Evolutionary conservation across 176 grass and related monocot genomes (phyloP).

Genomic region (Ensete ventricosum): DNA sequence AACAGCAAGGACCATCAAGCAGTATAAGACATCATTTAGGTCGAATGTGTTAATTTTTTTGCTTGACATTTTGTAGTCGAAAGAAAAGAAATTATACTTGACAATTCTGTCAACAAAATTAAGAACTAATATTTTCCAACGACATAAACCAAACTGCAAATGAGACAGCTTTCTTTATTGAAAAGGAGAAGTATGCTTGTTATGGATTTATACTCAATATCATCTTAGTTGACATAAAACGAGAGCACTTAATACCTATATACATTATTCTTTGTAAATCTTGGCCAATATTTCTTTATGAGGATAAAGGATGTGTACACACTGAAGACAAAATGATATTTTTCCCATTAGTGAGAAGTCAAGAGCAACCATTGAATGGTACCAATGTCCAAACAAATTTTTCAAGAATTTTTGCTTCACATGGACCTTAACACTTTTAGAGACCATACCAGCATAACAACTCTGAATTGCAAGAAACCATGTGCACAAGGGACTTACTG

Average conservation of each 20-base stretch:
- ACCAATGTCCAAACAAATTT: neutral
- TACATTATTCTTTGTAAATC: neutral
- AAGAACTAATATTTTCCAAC: too few species aligned
- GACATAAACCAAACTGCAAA: too few species aligned
- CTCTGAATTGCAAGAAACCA: slow-evolving; percentile 1
- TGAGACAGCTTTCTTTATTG: too few species aligned
- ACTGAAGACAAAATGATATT: neutral
- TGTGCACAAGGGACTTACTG: slow-evolving; percentile 40
- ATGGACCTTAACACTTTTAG: neutral
- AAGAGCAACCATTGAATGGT: neutral
- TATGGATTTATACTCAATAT: too few species aligned
- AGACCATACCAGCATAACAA: neutral
- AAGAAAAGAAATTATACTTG: too few species aligned
- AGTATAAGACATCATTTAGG: neutral
- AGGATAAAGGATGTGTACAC: neutral
- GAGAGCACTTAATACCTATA: neutral
- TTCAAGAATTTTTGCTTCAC: neutral
- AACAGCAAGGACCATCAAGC: neutral
- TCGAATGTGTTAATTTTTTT: neutral
- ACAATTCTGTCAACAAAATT: too few species aligned
- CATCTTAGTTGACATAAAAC: neutral
- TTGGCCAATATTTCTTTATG: neutral
- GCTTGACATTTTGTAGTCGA: too few species aligned
- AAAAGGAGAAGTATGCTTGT: too few species aligned
- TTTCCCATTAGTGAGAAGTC: neutral